Evolutionary conservation across 805 yeast species (phyloP), one percentile per base, ranked within the genome.

Genomic region (Candida yuanshanica): DNA sequence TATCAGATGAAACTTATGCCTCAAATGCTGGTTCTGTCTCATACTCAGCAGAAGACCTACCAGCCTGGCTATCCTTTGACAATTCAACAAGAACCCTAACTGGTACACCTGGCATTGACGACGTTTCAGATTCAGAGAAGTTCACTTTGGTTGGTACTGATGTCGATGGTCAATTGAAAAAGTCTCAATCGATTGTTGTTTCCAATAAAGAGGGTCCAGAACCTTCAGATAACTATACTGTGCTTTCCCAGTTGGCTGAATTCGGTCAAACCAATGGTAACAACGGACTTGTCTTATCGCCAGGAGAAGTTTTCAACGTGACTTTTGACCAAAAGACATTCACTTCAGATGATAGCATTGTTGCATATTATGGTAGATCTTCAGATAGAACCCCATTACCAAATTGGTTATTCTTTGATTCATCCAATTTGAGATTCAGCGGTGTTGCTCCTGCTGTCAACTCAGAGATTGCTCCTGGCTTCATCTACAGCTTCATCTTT

Each of bases 381-480:
- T 64, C 70, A 12, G 88, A 86, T 59, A 77, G 90, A 57, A 75
- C 95, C 1, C 91, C 99, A 3, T 69, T 93, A 42, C 99, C 99
- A 29, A 82, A 78, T 56, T 93, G 99, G 98, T 67, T 88, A 38
- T 62, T 65, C 40, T 93, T 91, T 57, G 81, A 88, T 55, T 52
- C 69, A 2, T 53, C 73, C 5, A 68, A 70, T 29, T 65, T 87
- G 48, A 74, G 84, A 17, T 91, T 89, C 62, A 70, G 78, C 33
- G 99, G 99, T 24, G 81, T 82, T 1, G 91, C 96, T 1, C 99
- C 99, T 10, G 69, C 83, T 7, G 86, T 86, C 24, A 83, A 86
- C 50, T 85, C 96, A 2, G 71, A 75, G 14, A 83, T 88, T 51
- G 99, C 99, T 1, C 98, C 97, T 10, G 86, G 95, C 32, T 69